A percentile compares a stretch with the other conserved stretches of the same genome.
Conservation (phyloP, 768 basidiomycete species). For the Boletellus ananas region DNA sequence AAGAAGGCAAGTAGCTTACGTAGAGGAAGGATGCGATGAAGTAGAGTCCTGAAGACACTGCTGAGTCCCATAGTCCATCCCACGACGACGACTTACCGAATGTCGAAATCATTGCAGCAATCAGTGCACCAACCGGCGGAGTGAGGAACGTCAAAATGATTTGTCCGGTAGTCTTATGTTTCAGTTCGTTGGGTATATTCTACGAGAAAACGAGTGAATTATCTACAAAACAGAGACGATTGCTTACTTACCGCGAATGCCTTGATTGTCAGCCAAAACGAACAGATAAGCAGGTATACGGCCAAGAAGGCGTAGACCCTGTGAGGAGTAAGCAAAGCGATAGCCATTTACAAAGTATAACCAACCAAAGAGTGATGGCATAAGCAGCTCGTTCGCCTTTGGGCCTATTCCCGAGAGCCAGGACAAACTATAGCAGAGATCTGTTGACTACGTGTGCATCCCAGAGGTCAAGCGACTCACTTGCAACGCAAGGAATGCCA, state of each 20-base stretch:
- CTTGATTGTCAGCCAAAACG: slow-evolving; percentile 75
- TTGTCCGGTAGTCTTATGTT: slow-evolving; percentile 44
- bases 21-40: slow-evolving; percentile 81
- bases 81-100: slow-evolving; percentile 51
- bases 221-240: not conserved
- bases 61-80: slow-evolving; percentile 7
- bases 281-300: slow-evolving; percentile 82
- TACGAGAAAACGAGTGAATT: slow-evolving; percentile 20
- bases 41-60: slow-evolving; percentile 57
- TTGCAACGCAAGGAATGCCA: slow-evolving; percentile 79
- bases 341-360: slow-evolving; percentile 1
- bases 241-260: slow-evolving; percentile 61
- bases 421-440: slow-evolving; percentile 46
- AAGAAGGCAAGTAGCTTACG: slow-evolving; percentile 42
- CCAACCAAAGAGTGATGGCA: slow-evolving; percentile 65
- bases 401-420: slow-evolving; percentile 77
- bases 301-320: slow-evolving; percentile 85
- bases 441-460: not conserved
- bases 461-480: slow-evolving; percentile 25
- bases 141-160: slow-evolving; percentile 62
- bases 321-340: slow-evolving; percentile 5
- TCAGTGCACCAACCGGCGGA: slow-evolving; percentile 73
- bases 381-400: slow-evolving; percentile 83
- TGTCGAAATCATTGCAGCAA: slow-evolving; percentile 85
- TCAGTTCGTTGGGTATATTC: slow-evolving; percentile 52